Base-by-base conservation (phyloP, 2,329 filamentous ascomycete genomes). In the Apiospora marii region DNA sequence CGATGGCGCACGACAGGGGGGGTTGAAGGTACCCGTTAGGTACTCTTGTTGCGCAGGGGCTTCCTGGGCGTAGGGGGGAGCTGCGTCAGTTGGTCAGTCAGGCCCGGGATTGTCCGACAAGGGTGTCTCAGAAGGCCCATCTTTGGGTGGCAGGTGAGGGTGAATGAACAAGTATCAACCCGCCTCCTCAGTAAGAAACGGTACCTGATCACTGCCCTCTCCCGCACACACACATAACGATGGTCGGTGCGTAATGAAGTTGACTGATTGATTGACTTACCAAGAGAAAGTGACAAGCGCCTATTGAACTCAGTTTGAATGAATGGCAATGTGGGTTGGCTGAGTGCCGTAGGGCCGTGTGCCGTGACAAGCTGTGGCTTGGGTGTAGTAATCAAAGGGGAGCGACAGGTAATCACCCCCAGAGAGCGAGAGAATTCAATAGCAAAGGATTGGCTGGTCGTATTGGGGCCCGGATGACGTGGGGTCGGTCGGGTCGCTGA, bases 51-150 rank as follows among this genome's bases (percentile, higher is more conserved):
- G 58, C 44, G 67, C 67, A 68, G 67, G 67, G 67, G 67, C 41
- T 68, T 48, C 43, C 67, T 68, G 41, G 67, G 67, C 41, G 41
- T 44, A 48, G 41, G 41, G 44, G 64, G 67, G 41, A 67, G 34
- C 41, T 68, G 67, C 67, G 67, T 68, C 67, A 68, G 67, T 68
- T 37, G 30, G 67, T 68, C 67, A 68, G 67, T 48, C 67, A 68
- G 67, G 27, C 27, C 27, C 67, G 41, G 67, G 67, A 27, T 48
- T 68, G 43, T 46, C 67, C 67, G 64, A 68, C 64, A 43, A 68
- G 64, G 64, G n/a, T 68, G 67, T 68, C 67, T 68, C 41, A 64
- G 58, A 64, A 41, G 58, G 30, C 58, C 58, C 58, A 64, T 48
- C n/a, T 30, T 30, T 6, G 27, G 67, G 67, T 68, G 67, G 67